Percentiles rank a stretch among this genome's conserved stretches.
These are phyloP conservation scores for Lentinus tigrinus DNA, from an alignment of 768 basidiomycete species.

Conservation along the genomic window DNA sequence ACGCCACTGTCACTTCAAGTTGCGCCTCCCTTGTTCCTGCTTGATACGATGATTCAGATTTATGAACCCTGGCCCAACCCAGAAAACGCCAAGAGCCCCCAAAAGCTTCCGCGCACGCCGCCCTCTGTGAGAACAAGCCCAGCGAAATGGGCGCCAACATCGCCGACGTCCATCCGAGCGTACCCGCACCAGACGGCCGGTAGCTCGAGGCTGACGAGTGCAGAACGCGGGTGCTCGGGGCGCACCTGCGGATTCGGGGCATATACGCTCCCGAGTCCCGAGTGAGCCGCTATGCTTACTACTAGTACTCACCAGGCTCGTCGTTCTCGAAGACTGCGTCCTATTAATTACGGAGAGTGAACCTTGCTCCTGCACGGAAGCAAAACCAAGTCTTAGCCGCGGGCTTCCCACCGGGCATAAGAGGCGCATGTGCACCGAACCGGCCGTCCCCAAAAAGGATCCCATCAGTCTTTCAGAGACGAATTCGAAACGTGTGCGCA, in stretches of 20 bases:
- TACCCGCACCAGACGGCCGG: constrained; percentile 12
- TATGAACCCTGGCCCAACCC: background rate
- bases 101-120: constrained; percentile 2
- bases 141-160: background rate
- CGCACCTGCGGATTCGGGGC: constrained; percentile 9
- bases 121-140: background rate
- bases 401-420: too few species aligned
- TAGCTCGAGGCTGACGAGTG: constrained; percentile 15
- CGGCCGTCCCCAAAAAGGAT: too few species aligned
- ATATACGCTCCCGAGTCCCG: background rate
- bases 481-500: too few species aligned
- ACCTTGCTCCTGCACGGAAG: background rate
- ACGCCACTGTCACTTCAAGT: too few species aligned
- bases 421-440: too few species aligned
- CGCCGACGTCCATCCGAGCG: constrained; percentile 9
- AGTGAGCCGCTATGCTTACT: background rate
- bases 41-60: too few species aligned
- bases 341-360: too few species aligned
- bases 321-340: background rate
- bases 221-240: background rate
- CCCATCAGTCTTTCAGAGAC: too few species aligned
- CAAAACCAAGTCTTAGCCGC: background rate
- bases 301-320: too few species aligned
- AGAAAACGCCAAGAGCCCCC: background rate
- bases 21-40: too few species aligned